Evolutionary conservation across 2,329 filamentous ascomycete genomes (phyloP), one percentile per base, ranked within the genome.

Genomic region (Nakataea oryzae): DNA sequence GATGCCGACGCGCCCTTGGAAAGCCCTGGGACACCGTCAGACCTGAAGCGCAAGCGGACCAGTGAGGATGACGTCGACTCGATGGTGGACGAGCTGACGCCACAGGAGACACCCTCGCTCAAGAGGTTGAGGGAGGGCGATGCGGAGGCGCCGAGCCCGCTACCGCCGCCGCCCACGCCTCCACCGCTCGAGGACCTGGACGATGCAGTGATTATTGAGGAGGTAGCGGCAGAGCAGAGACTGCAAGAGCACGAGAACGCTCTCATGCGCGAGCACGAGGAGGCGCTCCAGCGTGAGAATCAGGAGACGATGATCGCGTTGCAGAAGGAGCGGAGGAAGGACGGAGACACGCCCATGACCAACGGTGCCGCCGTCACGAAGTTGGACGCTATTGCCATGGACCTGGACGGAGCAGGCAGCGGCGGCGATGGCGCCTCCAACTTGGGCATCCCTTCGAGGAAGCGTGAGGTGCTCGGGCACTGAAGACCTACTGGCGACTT

Each of bases 41-140:
- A 82, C 29, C 76, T 82, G 59, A 91, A 91, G 72, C 83, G 88
- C 12, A 91, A 91, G 72, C 81, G 87, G 58, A 76, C 79, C 12
- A 78, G 78, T 13, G 54, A 47, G 6, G 76, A 76, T n/a, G 69
- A 70, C n/a, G 67, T 68, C 0, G 72, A 67, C 1, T 68, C 70
- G 13, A 68, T 74, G 50, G 21, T 79, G 79, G 30, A 74, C 76
- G 1, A 76, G 50, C 69, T 74, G 54, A 82, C 80, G 1, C 81
- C 83, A 1, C 78, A 77, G 1, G 86, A 87, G 66, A 77, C 78
- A n/a, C 82, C 82, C 27, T 81, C 78, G 50, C 72, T 80, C 30
- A 85, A 85, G 72, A 77, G 80, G 14, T 64, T 81, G 60, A 80
- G 79, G 14, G 78, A 79, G 41, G 69, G 68, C 12, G 74, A 76